Base-by-base conservation (phyloP, 1,139 yeast species). In the Yamadazyma triangularis region DNA sequence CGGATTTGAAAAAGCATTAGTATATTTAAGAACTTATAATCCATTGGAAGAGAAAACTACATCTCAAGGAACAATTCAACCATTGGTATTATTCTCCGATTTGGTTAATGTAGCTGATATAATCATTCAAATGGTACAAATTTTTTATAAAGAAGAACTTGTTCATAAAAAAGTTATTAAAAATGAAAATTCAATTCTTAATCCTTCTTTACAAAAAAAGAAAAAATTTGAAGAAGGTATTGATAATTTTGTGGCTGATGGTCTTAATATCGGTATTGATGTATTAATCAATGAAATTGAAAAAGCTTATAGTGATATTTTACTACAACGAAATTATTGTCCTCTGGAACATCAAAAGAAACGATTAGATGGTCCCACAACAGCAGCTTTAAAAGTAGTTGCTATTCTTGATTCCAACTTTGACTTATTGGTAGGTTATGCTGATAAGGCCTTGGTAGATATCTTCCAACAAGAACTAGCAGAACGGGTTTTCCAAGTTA, bases 391-490 rank as follows among this genome's bases (percentile, higher is more conserved):
- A 9, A 72, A 73, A 35, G 80, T 77, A 1, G 76, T 86, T 1
- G 64, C 69, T 15, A 62, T 88, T 15, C 58, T 91, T 31, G 73
- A 74, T 13, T 75, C 79, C n/a, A 95, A 89, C 50, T 78, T 89
- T 40, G 76, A 76, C 36, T 59, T 89, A 30, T 61, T 91, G 30
- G 78, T 76, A 13, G 95, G 89, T 3, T 76, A 94, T 13, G 87
- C 96, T 0, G 97, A 91, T 35, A 85, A 82, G 48, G 75, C 88
- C 0, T 81, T 93, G 7, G 75, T 89, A 16, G 97, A 89, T 47
- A 94, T 91, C 0, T 91, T 88, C 50, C 94, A 89, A 46, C 95
- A 88, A 50, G 98, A 91, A 50, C 79, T 91, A 24, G 96, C 95
- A 0, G 87, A 87, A 49, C 56, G 98, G 29, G 81, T 91, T 41